phyloP scores from a whole-genome alignment of 2,329 filamentous ascomycete species.

The Botrytis deweyae region DNA sequence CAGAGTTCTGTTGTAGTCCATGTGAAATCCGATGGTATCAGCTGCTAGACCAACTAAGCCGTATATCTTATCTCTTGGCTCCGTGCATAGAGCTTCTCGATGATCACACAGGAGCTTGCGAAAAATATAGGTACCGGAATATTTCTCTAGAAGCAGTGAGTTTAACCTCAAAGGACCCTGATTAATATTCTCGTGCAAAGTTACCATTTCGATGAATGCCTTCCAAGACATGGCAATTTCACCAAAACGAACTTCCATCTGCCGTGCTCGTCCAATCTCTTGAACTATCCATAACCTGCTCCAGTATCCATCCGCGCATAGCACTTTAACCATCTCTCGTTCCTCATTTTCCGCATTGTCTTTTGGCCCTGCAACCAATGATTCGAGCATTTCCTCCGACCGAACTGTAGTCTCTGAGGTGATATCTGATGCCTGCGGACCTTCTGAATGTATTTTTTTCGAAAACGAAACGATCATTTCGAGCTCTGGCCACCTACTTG shows the following conservation, averaged over 20 bases:
- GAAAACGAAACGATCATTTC: too few relatives aligned
- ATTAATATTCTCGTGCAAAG: not conserved
- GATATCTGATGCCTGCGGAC: too few relatives aligned
- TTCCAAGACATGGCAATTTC: constrained; percentile 16
- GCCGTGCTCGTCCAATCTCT: constrained; percentile 31
- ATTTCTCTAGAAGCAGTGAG: constrained; percentile 23
- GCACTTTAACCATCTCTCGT: not conserved
- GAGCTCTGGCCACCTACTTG: too few relatives aligned
- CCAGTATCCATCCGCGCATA: constrained; percentile 29
- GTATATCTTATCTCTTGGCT: constrained; percentile 38
- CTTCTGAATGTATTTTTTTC: not conserved
- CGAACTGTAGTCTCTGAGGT: not conserved
- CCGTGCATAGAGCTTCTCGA: constrained; percentile 31
- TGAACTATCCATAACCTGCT: constrained; percentile 34
- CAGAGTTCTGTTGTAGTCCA: constrained; percentile 34
- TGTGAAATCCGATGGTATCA: constrained; percentile 31
- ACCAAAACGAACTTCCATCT: constrained; percentile 33
- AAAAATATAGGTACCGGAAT: constrained; percentile 23
- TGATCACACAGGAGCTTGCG: constrained; percentile 31
- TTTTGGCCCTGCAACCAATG: not conserved
- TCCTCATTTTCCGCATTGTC: not conserved
- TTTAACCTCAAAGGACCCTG: constrained; percentile 27
- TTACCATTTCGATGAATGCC: not conserved
- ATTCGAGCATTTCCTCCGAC: not conserved
- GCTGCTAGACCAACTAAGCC: constrained; percentile 36